Base-by-base conservation (phyloP, 2,329 filamentous ascomycete genomes). In the Penicillium sp. region DNA sequence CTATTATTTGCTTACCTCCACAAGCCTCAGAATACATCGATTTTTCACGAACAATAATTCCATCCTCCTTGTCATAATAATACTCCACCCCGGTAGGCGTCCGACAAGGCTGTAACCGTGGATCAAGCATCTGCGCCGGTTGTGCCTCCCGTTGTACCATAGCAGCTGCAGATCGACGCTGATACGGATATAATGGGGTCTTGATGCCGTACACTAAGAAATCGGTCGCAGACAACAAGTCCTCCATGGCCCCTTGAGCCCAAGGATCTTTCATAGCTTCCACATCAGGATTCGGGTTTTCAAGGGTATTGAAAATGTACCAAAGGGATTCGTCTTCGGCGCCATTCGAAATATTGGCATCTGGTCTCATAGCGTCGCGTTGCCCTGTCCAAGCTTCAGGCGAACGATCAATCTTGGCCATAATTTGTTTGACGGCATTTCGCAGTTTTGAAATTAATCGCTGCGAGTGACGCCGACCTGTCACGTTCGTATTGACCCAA, bases 141-240 rank as follows among this genome's bases (percentile, higher is more conserved):
- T 85, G 81, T 6, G 81, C 74, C 72, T 97, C 93, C 51, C 88
- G 86, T 68, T 94, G 88, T 18, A 96, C 75, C 92, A 97, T 97
- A 26, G 88, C 70, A 4, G 89, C 90, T 0, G 89, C 88, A 1
- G 92, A 93, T 43, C 88, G 83, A 49, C 87, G 82, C 70, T 97
- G 93, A 64, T 96, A 95, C 0, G 83, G 81, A 68, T 94, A 89
- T 0, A 97, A 77, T 0, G 75, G 75, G 0, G 90, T 89, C 54
- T 75, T 74, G 25, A 80, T 67, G 29, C 76, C 73, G 48, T 64
- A 44, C 6, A 76, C 64, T 33, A 58, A 58, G 42, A 55, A 59
- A 22, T 62, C 60, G 15, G 61, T 50, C 1, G 44, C 43, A 2
- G 61, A 64, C 12, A 78, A 62, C 25, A 77, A 45, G 26, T 73